Evolutionary conservation across 1,284 basidiomycete species (phyloP), one percentile per base, ranked within the genome.

Genomic region (Pseudozyma hubeiensis): DNA sequence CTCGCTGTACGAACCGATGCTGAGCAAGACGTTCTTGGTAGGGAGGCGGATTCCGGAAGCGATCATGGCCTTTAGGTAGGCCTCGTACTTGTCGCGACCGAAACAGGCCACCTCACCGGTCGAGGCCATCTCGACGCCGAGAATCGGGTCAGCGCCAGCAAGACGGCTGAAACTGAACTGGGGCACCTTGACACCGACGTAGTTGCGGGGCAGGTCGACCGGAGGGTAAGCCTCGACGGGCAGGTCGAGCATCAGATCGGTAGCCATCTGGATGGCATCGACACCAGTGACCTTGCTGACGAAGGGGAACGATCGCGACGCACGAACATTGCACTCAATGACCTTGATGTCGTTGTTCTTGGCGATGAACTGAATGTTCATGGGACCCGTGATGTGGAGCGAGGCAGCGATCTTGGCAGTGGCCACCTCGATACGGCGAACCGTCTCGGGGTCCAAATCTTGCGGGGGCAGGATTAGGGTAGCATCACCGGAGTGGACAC

Each of bases 291-390:
- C 95, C 87, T 99, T 99, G 40, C 93, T 96, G 46, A 99, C 96
- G 88, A 99, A 99, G 57, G 97, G 96, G 90, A 97, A 98, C 1
- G 96, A 98, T 65, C 97, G 91, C 31, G 96, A 95, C 3, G 97
- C 97, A 68, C 96, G 93, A 41, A 99, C 88, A 86, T 99, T 99
- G 87, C 96, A 99, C 86, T 99, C 96, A 85, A 99, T 99, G 80
- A 99, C 96, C 89, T 99, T 97, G 89, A 98, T 98, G 86, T 98
- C 96, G 87, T 98, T 98, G 87, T 98, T 92, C 89, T 99, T 99
- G 63, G 95, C 95, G 81, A 99, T 97, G 87, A 99, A 97, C 87
- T 99, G 97, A 84, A 99, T 99, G 86, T 99, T 99, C 89, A 93
- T 98, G 3, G 96, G 97, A 30, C 96, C 97, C 5, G 96, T 98